Evolutionary conservation across 306 rosid genomes (phyloP).

Genomic region (Comarum palustre): DNA sequence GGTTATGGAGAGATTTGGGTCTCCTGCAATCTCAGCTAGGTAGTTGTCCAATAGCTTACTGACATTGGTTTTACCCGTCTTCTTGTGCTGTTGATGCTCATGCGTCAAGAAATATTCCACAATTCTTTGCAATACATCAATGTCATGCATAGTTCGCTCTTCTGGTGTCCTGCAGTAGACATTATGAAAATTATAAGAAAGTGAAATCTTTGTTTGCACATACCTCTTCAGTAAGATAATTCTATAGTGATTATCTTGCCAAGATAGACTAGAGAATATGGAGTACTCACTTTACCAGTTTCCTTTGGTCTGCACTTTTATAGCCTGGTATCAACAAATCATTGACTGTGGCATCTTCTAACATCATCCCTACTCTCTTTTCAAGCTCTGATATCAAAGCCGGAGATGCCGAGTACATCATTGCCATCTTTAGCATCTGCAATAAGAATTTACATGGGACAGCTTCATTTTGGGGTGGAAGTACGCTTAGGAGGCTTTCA

Average conservation of each 20-base stretch:
- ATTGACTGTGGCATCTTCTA: conserved; percentile 79
- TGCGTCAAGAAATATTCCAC: conserved; percentile 87
- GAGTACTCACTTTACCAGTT: conserved; percentile 53
- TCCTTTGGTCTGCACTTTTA: conserved; percentile 56
- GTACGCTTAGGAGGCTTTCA: conserved; percentile 71
- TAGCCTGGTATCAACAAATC: conserved; percentile 81
- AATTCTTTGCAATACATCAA: conserved; percentile 73
- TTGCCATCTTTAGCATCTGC: conserved; percentile 76
- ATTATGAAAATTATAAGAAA: conserved; percentile 22
- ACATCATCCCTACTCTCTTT: conserved; percentile 71
- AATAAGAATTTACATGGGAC: conserved; percentile 74
- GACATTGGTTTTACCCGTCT: conserved; percentile 52
- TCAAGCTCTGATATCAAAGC: conserved; percentile 88
- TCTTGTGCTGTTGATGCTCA: conserved; percentile 69
- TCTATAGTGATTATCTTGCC: conserved; percentile 10
- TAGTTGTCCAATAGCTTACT: conserved; percentile 84
- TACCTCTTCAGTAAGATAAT: conserved; percentile 17
- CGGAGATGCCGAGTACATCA: conserved; percentile 71
- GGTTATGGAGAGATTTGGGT: conserved; percentile 72
- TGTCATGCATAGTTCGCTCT: conserved; percentile 68
- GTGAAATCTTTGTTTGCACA: conserved; percentile 19
- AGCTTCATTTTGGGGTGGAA: conserved; percentile 80
- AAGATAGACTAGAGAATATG: conserved; percentile 9
- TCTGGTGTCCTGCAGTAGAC: conserved; percentile 48
- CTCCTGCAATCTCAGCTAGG: conserved; percentile 88